Base-by-base conservation (phyloP, 2,329 filamentous ascomycete genomes). In the Grosmannia penicillata region DNA sequence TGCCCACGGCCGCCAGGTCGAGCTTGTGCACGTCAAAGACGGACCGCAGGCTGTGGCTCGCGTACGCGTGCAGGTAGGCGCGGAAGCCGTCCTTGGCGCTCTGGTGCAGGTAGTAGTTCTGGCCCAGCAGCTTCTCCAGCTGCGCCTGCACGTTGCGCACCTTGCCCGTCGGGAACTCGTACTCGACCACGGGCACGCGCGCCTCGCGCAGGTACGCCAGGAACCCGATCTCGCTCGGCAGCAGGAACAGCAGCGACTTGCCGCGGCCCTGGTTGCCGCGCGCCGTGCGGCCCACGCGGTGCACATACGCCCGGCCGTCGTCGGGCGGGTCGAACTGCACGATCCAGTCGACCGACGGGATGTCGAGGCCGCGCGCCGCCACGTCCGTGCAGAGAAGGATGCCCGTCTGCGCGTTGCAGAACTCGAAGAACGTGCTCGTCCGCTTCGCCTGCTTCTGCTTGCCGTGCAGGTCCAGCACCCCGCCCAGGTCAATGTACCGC, bases 341-440 rank as follows among this genome's bases (percentile, higher is more conserved):
- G 49, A 95, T 93, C 78, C 83, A 96, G 63, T 96, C 89, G 31
- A 96, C 89, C 18, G 83, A 79, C 0, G 89, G 89, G 46, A 96
- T 95, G 72, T 79, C 91, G 35, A 98, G 71, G 26, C 91, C 91
- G 66, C 91, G 72, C 4, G 91, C 91, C 33, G 91, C 91, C 46
- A 98, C 91, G 53, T 98, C 91, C 1, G 91, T 98, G 62, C 87
- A 95, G 49, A 98, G 91, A 38, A 98, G 61, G 1, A 83, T 93
- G 19, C 89, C 91, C 47, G 82, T 75, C 47, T 77, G 78, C 15
- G 87, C 68, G 45, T 72, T 72, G 57, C 66, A 69, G 31, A 98
- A 98, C 57, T 96, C 89, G 58, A 96, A 98, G 58, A 98, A 98
- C 1, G 86, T 94, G 55, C 93, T 93, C 19, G 91, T 98, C n/a